Conservation (phyloP, 768 basidiomycete genomes). For the Melanogaster broomeanus region DNA sequence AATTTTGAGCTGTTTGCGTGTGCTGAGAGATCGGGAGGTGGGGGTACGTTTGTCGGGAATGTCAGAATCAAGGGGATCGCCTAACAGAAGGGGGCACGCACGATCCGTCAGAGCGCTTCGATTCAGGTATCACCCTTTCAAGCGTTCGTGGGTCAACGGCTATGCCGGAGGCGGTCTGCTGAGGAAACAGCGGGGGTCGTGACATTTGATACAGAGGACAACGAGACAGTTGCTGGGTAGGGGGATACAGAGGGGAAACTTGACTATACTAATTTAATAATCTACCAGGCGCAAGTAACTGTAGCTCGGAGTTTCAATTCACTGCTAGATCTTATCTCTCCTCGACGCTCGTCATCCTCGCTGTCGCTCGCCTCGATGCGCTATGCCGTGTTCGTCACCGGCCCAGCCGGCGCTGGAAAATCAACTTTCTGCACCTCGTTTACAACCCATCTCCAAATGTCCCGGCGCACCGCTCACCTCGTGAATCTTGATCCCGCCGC, state of each 20-base stretch:
- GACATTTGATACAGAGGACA: slow-evolving; percentile 54
- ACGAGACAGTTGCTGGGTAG: neutral
- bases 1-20: slow-evolving; percentile 87
- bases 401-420: slow-evolving; percentile 99
- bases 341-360: slow-evolving; percentile 14
- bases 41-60: slow-evolving; percentile 13
- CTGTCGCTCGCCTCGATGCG: slow-evolving; percentile 52
- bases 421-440: slow-evolving; percentile 90
- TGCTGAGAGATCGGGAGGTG: slow-evolving; percentile 41
- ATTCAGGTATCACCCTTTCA: slow-evolving; percentile 87
- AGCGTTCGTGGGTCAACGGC: slow-evolving; percentile 83
- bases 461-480: slow-evolving; percentile 84
- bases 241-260: neutral
- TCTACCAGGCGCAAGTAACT: too few species aligned
- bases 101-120: slow-evolving; percentile 83
- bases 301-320: slow-evolving; percentile 35
- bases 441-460: slow-evolving; percentile 82
- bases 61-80: slow-evolving; percentile 7
- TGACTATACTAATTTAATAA: too few species aligned
- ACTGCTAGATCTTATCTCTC: slow-evolving; percentile 5
- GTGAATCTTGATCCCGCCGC: slow-evolving; percentile 99
- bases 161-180: slow-evolving; percentile 75
- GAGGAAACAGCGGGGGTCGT: slow-evolving; percentile 72
- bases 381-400: slow-evolving; percentile 86
- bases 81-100: slow-evolving; percentile 34